These are phyloP conservation scores for Ochromonas danica DNA, from an alignment of 108 stramenopile species.

Conservation along the genomic window DNA sequence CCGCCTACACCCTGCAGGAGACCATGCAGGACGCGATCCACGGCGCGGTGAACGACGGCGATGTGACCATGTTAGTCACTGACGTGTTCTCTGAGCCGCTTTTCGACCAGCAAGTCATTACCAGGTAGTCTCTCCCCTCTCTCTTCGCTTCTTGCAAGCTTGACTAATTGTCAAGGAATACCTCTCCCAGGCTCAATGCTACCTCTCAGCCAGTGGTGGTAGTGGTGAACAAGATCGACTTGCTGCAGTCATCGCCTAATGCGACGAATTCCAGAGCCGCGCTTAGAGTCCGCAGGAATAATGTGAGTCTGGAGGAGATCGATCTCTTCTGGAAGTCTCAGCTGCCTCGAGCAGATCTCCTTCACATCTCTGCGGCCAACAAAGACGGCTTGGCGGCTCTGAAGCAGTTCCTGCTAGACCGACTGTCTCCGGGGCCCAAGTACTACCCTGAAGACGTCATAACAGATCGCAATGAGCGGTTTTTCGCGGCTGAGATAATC, in stretches of 20 bases:
- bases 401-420: constrained; percentile 62
- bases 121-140: not conserved
- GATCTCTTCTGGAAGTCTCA: constrained; percentile 67
- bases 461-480: constrained; percentile 76
- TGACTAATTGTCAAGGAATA: too few species aligned
- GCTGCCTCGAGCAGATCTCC: constrained; percentile 62
- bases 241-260: constrained; percentile 43
- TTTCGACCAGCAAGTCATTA: constrained; percentile 38
- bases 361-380: too few species aligned
- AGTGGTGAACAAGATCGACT: constrained; percentile 80
- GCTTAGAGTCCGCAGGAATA: constrained; percentile 45
- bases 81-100: constrained; percentile 65
- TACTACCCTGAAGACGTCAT: constrained; percentile 66
- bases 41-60: constrained; percentile 59
- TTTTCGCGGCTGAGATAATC: constrained; percentile 80
- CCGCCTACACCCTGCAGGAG: constrained; percentile 75
- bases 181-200: not conserved
- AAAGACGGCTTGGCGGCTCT: constrained; percentile 62
- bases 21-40: constrained; percentile 60
- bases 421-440: constrained; percentile 20
- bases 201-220: constrained; percentile 45
- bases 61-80: constrained; percentile 73
- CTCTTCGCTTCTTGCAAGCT: too few species aligned
- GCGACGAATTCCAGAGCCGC: not conserved
- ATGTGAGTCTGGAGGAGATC: constrained; percentile 66